Conservation (phyloP, 2,329 filamentous ascomycete species). For the Monosporascus sp. region DNA sequence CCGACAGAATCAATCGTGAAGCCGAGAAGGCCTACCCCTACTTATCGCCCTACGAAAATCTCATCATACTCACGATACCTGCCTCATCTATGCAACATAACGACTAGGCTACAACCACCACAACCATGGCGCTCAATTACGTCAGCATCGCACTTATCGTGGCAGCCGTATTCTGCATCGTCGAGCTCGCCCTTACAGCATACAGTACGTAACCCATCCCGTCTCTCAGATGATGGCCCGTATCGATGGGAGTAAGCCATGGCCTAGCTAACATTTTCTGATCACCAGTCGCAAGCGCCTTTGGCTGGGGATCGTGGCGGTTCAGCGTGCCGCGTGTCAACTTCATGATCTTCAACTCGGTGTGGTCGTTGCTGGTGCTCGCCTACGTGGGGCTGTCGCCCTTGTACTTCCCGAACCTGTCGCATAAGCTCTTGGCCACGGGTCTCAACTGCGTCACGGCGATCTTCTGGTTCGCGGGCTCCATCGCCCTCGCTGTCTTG, state of each 20-base stretch:
- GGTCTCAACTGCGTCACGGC: constrained; percentile 67
- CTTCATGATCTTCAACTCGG: constrained; percentile 74
- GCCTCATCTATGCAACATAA: neutral
- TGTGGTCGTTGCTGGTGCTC: constrained; percentile 72
- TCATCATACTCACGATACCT: neutral
- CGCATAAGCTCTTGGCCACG: constrained; percentile 62
- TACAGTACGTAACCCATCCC: constrained; percentile 52
- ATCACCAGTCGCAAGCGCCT: constrained; percentile 46
- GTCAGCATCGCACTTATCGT: constrained; percentile 60
- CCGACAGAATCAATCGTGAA: too few species aligned
- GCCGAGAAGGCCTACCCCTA: too few species aligned
- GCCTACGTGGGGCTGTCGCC: constrained; percentile 67
- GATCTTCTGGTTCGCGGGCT: constrained; percentile 87
- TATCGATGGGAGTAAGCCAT: too few species aligned
- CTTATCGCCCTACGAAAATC: too few species aligned
- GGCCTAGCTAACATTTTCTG: too few species aligned
- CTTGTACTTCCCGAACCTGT: constrained; percentile 53
- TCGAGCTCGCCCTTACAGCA: constrained; percentile 69
- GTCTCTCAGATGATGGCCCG: too few species aligned
- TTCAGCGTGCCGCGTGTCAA: constrained; percentile 49
- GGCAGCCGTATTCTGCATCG: constrained; percentile 64
- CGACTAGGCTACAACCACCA: constrained; percentile 8
- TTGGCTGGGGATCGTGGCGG: constrained; percentile 32
- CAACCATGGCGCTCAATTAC: constrained; percentile 47
- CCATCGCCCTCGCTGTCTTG: constrained; percentile 68